phyloP scores from a whole-genome alignment of 768 basidiomycete genomes.

The Lyophyllum semitale region DNA sequence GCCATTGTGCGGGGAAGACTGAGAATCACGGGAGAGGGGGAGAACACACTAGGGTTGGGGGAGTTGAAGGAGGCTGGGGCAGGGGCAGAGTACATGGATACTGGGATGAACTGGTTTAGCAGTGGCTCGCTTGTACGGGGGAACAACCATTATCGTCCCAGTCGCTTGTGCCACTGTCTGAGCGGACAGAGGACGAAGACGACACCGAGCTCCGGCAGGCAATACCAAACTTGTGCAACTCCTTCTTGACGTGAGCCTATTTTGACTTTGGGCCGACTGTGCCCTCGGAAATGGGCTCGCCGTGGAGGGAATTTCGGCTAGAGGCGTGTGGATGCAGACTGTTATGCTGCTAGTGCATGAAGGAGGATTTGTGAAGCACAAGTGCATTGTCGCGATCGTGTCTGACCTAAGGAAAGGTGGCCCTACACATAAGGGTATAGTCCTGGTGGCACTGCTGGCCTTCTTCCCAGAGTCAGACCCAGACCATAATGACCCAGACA shows the following conservation, averaged over 20 bases:
- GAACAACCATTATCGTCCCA: conserved; percentile 81
- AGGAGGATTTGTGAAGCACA: conserved; percentile 38
- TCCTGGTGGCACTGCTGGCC: conserved; percentile 40
- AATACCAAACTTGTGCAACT: conserved; percentile 54
- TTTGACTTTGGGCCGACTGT: conserved; percentile 39
- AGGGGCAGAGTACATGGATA: conserved; percentile 58
- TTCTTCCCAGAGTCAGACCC: not conserved
- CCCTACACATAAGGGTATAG: conserved; percentile 56
- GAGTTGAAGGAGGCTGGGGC: conserved; percentile 71
- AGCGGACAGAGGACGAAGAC: conserved; percentile 55
- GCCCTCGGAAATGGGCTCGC: conserved; percentile 29
- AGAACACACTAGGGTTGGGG: conserved; percentile 58
- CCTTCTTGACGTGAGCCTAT: conserved; percentile 57
- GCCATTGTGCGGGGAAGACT: conserved; percentile 50
- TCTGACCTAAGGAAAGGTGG: conserved; percentile 76
- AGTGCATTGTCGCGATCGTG: conserved; percentile 61
- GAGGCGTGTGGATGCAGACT: conserved; percentile 30
- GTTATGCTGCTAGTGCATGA: conserved; percentile 44
- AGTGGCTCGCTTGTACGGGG: conserved; percentile 15
- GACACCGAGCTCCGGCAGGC: conserved; percentile 66
- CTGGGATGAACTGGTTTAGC: conserved; percentile 27
- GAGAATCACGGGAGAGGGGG: conserved; percentile 59
- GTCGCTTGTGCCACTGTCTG: conserved; percentile 64
- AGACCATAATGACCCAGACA: too few relatives aligned
- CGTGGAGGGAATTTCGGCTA: conserved; percentile 38